These are phyloP conservation scores for Saprolegnia diclina DNA, from an alignment of 352 stramenopile species.

Conservation along the genomic window DNA sequence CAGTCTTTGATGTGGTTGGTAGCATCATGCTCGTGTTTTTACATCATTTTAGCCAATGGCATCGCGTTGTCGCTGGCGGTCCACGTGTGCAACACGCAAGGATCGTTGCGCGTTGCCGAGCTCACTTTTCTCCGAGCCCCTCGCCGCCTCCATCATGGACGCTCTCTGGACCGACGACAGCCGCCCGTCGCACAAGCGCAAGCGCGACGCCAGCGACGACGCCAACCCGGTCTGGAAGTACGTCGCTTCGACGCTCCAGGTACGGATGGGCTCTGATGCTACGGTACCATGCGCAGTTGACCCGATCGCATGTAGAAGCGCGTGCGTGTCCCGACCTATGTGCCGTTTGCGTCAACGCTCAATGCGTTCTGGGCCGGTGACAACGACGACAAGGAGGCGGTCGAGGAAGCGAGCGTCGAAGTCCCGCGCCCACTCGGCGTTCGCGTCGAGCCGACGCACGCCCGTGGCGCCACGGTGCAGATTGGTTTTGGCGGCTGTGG, in stretches of 20 bases:
- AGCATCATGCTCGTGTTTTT: too few species aligned
- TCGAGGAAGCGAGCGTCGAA: not conserved
- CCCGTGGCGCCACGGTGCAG: conserved; percentile 29
- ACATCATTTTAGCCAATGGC: too few species aligned
- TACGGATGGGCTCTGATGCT: not conserved
- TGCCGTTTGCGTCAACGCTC: conserved; percentile 18
- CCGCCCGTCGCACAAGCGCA: not conserved
- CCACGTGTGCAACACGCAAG: too few species aligned
- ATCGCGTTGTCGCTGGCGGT: too few species aligned
- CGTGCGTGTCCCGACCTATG: not conserved
- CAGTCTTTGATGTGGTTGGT: too few species aligned
- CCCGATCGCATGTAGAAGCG: not conserved
- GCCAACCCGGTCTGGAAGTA: not conserved
- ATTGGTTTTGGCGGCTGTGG: conserved; percentile 73
- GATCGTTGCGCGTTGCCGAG: not conserved
- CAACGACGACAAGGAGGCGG: not conserved
- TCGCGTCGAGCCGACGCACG: not conserved
- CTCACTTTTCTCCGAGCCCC: not conserved
- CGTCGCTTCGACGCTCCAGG: not conserved
- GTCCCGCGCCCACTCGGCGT: not conserved
- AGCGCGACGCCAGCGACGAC: not conserved
- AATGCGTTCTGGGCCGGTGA: conserved; percentile 4
- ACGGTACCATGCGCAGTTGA: not conserved
- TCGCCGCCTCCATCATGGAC: not conserved
- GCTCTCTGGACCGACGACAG: not conserved